Base-by-base conservation (phyloP, 2,329 filamentous ascomycete species). In the Talaromyces sp. region DNA sequence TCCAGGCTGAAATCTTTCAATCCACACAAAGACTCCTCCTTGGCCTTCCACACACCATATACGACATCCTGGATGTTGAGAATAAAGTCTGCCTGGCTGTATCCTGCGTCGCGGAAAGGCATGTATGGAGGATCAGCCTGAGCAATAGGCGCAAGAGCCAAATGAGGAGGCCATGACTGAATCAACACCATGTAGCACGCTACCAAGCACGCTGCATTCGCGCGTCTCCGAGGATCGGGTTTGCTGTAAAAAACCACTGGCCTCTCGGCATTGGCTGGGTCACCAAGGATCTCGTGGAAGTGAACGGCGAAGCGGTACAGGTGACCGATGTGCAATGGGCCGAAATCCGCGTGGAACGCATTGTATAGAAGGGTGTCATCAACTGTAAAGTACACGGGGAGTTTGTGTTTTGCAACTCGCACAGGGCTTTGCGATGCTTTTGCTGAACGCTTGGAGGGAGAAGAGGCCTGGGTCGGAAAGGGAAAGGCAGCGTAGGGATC, bases 171-270 rank as follows among this genome's bases (percentile, higher is more conserved):
- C 95, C 95, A 99, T 49, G 91, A 92, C 81, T 99, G 95, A 72
- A 99, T 97, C 69, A 99, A 82, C 50, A 99, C 93, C 93, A 99
- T 98, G 82, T 99, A 99, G 82, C 93, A 97, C 63, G 95, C 94
- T 54, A 99, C 87, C 74, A 99, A 86, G 77, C 93, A 97, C 33
- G 95, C 93, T 57, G 95, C 93, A 79, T 99, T 99, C 70, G 75
- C 95, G 61, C 77, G 86, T 91, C 93, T 97, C 75, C 93, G 89
- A 37, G 94, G 89, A 80, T 99, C 93, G 5, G 93, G 90, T 71
- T 89, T 89, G 79, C 93, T 97, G 90, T 93, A 99, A 80, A 99
- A 97, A 9, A 98, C 94, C 65, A 99, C 92, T 1, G 92, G 90
- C 57, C 92, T 86, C 69, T 93, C 89, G 81, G 93, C 91, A 79